Conservation (phyloP, 176 grass and related monocot genomes). For the Elymus sibiricus region DNA sequence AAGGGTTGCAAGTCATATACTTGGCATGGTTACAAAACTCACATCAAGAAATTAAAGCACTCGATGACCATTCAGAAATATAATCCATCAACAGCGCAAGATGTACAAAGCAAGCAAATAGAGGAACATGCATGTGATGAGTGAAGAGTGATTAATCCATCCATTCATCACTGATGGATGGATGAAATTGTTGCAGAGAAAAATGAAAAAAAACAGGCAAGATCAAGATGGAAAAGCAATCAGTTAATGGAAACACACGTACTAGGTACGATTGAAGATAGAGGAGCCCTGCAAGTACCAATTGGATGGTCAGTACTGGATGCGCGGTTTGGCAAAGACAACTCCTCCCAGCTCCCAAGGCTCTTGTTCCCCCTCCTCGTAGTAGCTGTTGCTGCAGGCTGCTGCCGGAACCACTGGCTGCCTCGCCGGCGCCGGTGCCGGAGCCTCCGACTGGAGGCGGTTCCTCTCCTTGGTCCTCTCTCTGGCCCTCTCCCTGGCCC, state of each 20-base stretch:
- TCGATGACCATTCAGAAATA: neutral
- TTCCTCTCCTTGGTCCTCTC: conserved; percentile 60
- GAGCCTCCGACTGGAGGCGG: neutral
- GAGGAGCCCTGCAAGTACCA: neutral
- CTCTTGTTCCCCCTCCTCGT: conserved; percentile 7
- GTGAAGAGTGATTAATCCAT: neutral
- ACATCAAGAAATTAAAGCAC: neutral
- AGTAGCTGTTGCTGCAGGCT: neutral
- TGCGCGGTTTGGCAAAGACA: conserved; percentile 15
- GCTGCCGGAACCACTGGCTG: neutral
- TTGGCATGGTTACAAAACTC: neutral
- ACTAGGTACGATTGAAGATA: neutral
- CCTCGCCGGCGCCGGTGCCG: neutral
- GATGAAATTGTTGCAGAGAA: neutral
- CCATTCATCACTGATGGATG: neutral
- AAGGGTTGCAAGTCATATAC: neutral
- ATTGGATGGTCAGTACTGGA: neutral
- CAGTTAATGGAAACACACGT: neutral
- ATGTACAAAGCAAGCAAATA: neutral
- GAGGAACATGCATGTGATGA: neutral
- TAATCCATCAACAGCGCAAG: no score
- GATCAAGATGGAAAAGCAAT: neutral
- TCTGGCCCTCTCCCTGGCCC: conserved; percentile 52
- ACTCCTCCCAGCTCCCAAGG: conserved; percentile 36
- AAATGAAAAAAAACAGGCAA: neutral